Evolutionary conservation across 305 asterid species (phyloP), one percentile per base, ranked within the genome.

Genomic region (Rubia peregrina): DNA sequence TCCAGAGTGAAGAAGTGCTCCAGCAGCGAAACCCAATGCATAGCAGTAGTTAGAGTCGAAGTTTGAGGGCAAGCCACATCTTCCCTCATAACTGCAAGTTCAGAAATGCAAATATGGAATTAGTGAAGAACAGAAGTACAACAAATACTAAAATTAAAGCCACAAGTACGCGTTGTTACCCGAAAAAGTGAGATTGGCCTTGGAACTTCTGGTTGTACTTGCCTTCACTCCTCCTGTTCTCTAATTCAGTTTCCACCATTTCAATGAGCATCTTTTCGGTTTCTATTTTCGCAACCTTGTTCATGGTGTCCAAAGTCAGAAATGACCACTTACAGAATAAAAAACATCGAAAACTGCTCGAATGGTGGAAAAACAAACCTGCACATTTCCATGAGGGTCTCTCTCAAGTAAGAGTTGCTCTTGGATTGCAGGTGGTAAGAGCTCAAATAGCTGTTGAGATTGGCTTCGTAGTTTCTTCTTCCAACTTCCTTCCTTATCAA

Each of bases 261-360:
- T 89, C 96, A 79, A 94, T 89, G 77, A 94, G 96, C 99, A 94
- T 94, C 81, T 94, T 94, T 85, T 94, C 97, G 6, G 98, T 93
- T 85, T 93, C 98, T 65, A 93, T 94, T 85, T 89, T 91, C 53
- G 98, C 98, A 71, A 92, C 97, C 98, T 89, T 61, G 44, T 11
- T 5, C n/a, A 51, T 6, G 9, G 46, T 21, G 36, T 36, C 51
- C 17, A 26, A 60, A 38, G 4, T 33, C 1, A 5, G 42, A 26
- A 26, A 26, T 42, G 26, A 21, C 24, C 13, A 60, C 22, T 13
- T 5, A 8, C 46, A 9, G 65, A 13, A 61, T 19, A 59, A 22
- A 40, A 40, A 70, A 7, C 7, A 10, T 36, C 17, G 17, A 68
- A 53, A 21, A 68, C 49, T 30, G 33, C 33, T 30, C 49, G 43